Evolutionary conservation across 192 early-diverging fungal genomes (phyloP), one percentile per base, ranked within the genome.

Genomic region (Entrophospora sp.): DNA sequence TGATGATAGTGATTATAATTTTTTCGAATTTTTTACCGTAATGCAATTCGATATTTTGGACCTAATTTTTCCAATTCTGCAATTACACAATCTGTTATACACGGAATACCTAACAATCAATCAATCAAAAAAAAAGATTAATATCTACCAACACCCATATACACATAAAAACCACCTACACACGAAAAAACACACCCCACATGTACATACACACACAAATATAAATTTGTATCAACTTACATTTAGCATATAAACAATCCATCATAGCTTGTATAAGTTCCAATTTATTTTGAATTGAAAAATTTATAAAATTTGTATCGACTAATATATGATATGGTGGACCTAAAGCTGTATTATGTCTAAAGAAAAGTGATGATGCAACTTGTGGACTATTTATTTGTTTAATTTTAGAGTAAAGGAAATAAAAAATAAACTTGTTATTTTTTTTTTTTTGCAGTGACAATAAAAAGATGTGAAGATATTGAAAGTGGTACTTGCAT

Each of bases 221-320:
- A n/a, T n/a, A n/a, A n/a, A n/a, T n/a, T n/a, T n/a, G n/a, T n/a
- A n/a, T n/a, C n/a, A 20, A 53, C 74, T 69, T 69, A 84, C 92
- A 93, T 76, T 97, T 97, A 45, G 94, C 94, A 69, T 91, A 95
- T n/a, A 98, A 79, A 69, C 95, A 99, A 74, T 99, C 94, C 96
- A 99, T 97, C 93, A 96, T 95, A 18, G 91, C 87, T 59, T 95
- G 90, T 30, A 97, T 84, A 30, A 96, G 79, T 72, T 99, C 97
- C 27, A 99, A 83, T 71, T 97, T 96, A 82, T 99, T 99, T 73
- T 96, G 95, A 70, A 99, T 92, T 10, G 94, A 91, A 72, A 99
- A 97, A 81, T 99, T 99, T 83, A 99, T 98, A 60, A 99, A 99
- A 75, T 99, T 99, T 69, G 97, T 97, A 77, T 99, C 97, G 36